phyloP scores from a whole-genome alignment of 2,329 filamentous ascomycete species.

The Byssothecium circinans region DNA sequence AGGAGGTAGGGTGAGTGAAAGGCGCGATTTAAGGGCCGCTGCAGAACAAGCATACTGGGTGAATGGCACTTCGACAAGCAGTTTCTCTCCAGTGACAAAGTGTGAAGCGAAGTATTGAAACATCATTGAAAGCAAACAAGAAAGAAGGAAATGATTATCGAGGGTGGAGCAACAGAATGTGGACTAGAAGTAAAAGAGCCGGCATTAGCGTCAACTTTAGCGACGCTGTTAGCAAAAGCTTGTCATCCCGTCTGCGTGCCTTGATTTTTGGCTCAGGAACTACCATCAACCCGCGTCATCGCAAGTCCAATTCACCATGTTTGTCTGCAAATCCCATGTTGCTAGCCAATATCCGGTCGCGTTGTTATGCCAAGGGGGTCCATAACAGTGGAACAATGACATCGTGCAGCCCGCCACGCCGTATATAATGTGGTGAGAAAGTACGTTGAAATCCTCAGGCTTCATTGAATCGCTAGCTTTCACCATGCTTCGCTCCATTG shows the following conservation, averaged over 20 bases:
- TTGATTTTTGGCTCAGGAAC: constrained; percentile 11
- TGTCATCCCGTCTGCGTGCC: constrained; percentile 6
- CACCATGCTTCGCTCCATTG: constrained; percentile 26
- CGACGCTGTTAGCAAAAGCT: constrained; percentile 1
- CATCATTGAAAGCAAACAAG: too few species aligned
- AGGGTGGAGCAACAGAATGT: background rate
- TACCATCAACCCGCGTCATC: constrained; percentile 11
- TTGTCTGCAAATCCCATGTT: constrained; percentile 7
- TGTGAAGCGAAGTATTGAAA: background rate
- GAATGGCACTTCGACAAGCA: too few species aligned
- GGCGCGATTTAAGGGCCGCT: too few species aligned
- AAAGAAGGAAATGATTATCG: background rate
- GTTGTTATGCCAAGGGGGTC: background rate
- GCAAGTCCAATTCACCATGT: constrained; percentile 8
- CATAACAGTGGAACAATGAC: constrained; percentile 9
- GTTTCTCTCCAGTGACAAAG: too few species aligned
- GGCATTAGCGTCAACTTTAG: background rate
- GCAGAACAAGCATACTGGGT: too few species aligned
- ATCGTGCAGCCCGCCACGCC: background rate
- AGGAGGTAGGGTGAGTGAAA: too few species aligned
- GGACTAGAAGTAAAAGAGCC: background rate
- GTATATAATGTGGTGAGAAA: constrained; percentile 1
- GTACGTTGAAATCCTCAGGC: background rate
- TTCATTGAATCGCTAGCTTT: constrained; percentile 1
- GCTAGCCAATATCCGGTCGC: background rate